phyloP scores from a whole-genome alignment of 2,329 filamentous ascomycete species.

The Arthrobotrys iridis region DNA sequence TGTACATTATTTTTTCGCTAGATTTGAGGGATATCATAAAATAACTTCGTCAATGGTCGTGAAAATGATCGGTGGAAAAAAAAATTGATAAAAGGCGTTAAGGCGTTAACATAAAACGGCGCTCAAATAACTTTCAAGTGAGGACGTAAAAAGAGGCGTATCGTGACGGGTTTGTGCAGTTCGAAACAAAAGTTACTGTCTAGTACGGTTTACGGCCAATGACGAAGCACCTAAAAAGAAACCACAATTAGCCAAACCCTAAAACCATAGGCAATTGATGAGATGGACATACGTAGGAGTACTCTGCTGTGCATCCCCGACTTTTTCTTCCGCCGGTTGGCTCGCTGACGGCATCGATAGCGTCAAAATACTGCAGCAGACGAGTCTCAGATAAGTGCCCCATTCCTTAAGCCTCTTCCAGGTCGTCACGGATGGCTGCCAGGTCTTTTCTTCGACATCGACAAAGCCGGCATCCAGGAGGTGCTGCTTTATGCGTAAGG shows the following conservation, averaged over 20 bases:
- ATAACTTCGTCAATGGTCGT: constrained; percentile 43
- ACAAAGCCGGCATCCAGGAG: constrained; percentile 57
- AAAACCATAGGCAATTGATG: neutral
- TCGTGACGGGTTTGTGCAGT: constrained; percentile 4
- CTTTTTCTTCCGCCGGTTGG: constrained; percentile 36
- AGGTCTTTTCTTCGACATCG: constrained; percentile 58
- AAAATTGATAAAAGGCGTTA: constrained; percentile 8
- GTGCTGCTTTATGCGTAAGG: constrained; percentile 57
- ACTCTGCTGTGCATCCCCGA: constrained; percentile 19
- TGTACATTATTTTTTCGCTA: constrained; percentile 54
- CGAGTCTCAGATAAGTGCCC: constrained; percentile 55
- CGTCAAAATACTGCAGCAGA: constrained; percentile 50
- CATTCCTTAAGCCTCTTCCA: constrained; percentile 57
- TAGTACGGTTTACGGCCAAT: constrained; percentile 51
- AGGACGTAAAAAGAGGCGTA: neutral
- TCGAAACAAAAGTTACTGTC: neutral
- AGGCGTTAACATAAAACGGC: constrained; percentile 4
- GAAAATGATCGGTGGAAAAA: constrained; percentile 19
- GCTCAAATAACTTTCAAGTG: constrained; percentile 27
- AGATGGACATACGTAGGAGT: constrained; percentile 29
- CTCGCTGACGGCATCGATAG: constrained; percentile 34
- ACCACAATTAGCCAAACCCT: neutral
- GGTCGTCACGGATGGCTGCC: constrained; percentile 54
- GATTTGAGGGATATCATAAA: constrained; percentile 53
- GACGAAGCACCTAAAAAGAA: constrained; percentile 33